Conservation (phyloP, 495 filamentous ascomycete genomes). For the Xylaria telfairii region DNA sequence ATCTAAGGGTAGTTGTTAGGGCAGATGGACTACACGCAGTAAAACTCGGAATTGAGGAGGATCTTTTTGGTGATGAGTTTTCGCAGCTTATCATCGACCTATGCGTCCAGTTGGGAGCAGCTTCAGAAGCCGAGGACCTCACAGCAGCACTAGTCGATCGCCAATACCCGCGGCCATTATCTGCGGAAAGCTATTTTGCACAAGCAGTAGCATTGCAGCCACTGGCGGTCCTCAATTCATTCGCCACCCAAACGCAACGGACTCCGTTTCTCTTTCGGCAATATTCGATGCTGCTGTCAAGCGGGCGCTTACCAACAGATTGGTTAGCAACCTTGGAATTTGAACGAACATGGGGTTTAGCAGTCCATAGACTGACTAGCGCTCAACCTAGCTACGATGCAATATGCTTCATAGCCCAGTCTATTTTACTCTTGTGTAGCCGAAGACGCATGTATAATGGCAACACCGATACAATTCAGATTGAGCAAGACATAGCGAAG, state of each 20-base stretch:
- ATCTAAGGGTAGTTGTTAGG: conserved; percentile 67
- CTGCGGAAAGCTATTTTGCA: conserved; percentile 37
- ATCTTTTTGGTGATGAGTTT: conserved; percentile 44
- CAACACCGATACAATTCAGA: conserved; percentile 22
- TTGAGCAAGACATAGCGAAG: conserved; percentile 33
- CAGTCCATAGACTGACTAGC: conserved; percentile 39
- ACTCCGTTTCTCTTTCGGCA: conserved; percentile 43
- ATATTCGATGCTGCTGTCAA: conserved; percentile 42
- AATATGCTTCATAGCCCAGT: conserved; percentile 42
- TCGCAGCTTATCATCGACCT: conserved; percentile 48
- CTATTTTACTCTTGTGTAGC: conserved; percentile 43
- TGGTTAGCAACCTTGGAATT: conserved; percentile 55
- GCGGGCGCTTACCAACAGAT: conserved; percentile 43
- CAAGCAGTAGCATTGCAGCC: conserved; percentile 31
- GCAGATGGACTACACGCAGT: conserved; percentile 70
- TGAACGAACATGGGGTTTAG: conserved; percentile 43
- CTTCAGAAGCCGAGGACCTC: conserved; percentile 50
- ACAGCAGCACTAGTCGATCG: conserved; percentile 41
- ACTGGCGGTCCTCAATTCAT: conserved; percentile 40
- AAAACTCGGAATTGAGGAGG: conserved; percentile 38
- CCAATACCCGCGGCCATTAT: conserved; percentile 46
- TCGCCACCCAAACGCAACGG: conserved; percentile 32
- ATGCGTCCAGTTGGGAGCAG: conserved; percentile 45
- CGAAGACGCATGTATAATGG: conserved; percentile 22
- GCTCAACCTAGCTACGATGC: conserved; percentile 40